phyloP scores from a whole-genome alignment of 2,329 filamentous ascomycete species.

The Chalaropsis thielavioides region DNA sequence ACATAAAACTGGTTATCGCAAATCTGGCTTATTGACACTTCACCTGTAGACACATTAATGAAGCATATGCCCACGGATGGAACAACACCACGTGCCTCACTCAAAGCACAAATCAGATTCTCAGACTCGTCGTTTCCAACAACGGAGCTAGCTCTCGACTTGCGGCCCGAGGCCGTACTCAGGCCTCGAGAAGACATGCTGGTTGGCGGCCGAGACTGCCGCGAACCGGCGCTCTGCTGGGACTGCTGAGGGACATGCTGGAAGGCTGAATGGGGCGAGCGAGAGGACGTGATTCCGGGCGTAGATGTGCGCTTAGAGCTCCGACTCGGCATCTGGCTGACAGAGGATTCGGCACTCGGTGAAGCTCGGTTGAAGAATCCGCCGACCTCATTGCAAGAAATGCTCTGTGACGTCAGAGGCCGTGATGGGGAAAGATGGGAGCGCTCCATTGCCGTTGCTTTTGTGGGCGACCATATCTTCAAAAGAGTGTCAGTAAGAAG shows the following conservation, averaged over 20 bases:
- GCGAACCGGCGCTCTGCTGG: constrained; percentile 10
- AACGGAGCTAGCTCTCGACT: constrained; percentile 29
- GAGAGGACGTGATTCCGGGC: background rate
- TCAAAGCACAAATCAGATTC: constrained; percentile 74
- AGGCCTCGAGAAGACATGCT: constrained; percentile 21
- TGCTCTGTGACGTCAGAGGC: background rate
- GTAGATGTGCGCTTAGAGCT: constrained; percentile 13
- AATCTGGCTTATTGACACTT: constrained; percentile 77
- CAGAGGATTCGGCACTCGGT: constrained; percentile 14
- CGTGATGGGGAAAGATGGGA: constrained; percentile 2
- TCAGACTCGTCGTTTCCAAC: constrained; percentile 40
- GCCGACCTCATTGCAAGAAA: background rate
- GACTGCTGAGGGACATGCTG: background rate
- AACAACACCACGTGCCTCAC: constrained; percentile 73
- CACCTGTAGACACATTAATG: constrained; percentile 71
- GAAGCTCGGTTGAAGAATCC: background rate
- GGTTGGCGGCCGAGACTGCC: constrained; percentile 13
- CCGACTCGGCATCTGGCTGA: constrained; percentile 15
- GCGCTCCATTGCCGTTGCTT: background rate
- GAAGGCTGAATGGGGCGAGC: background rate
- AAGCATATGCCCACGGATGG: constrained; percentile 77
- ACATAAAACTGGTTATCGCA: constrained; percentile 88
- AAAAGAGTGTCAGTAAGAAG: background rate
- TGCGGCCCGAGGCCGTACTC: constrained; percentile 32
- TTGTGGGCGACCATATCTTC: background rate